A percentile compares a stretch with the other conserved stretches of the same genome.
Evolutionary conservation across 345 rosid genomes (phyloP).

Genomic region (Angophora floribunda): DNA sequence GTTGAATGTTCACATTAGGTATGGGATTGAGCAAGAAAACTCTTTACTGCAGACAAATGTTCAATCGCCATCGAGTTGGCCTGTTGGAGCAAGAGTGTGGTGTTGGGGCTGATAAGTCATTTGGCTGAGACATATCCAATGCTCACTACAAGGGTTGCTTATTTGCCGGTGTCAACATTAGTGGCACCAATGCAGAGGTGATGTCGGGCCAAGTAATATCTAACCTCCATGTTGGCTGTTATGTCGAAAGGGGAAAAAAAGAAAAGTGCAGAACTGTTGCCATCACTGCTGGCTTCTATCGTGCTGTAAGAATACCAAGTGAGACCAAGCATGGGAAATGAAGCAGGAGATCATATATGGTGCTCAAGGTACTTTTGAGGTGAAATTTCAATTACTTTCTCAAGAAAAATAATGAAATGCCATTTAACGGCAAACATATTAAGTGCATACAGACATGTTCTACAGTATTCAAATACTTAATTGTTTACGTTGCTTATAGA

Average conservation of each 20-base stretch:
- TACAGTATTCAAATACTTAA: neutral
- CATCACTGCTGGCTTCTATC: neutral
- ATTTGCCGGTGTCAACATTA: conserved; percentile 56
- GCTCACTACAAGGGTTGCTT: conserved; percentile 73
- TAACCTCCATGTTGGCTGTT: neutral
- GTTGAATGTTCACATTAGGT: conserved; percentile 17
- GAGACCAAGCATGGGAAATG: conserved; percentile 58
- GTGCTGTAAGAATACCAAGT: conserved; percentile 51
- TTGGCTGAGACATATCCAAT: conserved; percentile 91
- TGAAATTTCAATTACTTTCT: neutral
- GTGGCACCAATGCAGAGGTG: conserved; percentile 94
- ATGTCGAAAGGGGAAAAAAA: neutral
- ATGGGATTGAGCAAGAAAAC: conserved; percentile 92
- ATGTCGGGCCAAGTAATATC: conserved; percentile 80
- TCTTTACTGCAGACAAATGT: conserved; percentile 70
- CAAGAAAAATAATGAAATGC: neutral
- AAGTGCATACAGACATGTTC: neutral
- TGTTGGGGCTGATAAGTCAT: conserved; percentile 87
- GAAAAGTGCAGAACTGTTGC: neutral
- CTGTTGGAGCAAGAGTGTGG: conserved; percentile 89
- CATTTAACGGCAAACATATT: neutral
- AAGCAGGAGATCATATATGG: conserved; percentile 86
- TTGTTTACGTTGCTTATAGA: neutral
- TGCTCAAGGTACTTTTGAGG: conserved; percentile 92
- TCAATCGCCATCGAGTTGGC: conserved; percentile 94